Evolutionary conservation across 169 alveolate species (phyloP).

Genomic region (Plasmodium blacklocki): DNA sequence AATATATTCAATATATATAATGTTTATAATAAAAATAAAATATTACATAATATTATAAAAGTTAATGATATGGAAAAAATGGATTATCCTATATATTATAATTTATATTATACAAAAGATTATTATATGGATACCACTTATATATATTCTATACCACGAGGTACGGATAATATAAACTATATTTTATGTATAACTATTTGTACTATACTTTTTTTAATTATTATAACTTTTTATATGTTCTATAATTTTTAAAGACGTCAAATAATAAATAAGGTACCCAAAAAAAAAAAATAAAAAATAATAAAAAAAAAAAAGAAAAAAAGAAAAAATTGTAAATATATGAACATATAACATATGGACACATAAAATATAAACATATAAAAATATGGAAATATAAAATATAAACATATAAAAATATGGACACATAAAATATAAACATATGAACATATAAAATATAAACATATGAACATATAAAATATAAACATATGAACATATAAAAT

Average conservation of each 20-base stretch:
- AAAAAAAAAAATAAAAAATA: too few relatives aligned
- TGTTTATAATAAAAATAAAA: neutral
- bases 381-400: too few relatives aligned
- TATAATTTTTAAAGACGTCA: conserved; percentile 2
- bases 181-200: conserved; percentile 11
- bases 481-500: too few relatives aligned
- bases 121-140: conserved; percentile 15
- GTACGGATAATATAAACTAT: conserved; percentile 6
- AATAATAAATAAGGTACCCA: too few relatives aligned
- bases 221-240: conserved; percentile 24
- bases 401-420: too few relatives aligned
- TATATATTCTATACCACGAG: conserved; percentile 45
- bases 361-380: too few relatives aligned
- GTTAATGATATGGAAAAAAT: conserved; percentile 13
- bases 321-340: too few relatives aligned
- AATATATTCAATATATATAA: conserved; percentile 20
- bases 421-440: too few relatives aligned
- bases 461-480: too few relatives aligned
- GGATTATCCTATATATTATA: conserved; percentile 5
- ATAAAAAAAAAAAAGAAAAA: too few relatives aligned
- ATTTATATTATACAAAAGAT: neutral
- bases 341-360: too few relatives aligned
- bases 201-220: conserved; percentile 5
- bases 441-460: too few relatives aligned
- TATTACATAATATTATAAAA: neutral